Evolutionary conservation across 2,329 filamentous ascomycete species (phyloP).

Genomic region (Aspergillus novofumigatus): DNA sequence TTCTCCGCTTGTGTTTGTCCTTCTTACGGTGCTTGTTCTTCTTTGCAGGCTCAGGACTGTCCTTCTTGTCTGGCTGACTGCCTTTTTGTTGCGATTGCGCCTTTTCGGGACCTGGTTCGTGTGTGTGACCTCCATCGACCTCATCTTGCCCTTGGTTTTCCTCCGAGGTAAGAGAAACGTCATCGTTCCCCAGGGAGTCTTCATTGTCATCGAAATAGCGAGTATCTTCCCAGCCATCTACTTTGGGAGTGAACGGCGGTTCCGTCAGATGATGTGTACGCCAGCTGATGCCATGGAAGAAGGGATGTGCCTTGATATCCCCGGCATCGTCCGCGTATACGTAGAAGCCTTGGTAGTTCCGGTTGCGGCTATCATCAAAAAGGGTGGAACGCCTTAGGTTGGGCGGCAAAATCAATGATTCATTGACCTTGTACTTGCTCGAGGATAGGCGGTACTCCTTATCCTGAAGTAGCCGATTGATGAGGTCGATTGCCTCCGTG

Average conservation of each 20-base stretch:
- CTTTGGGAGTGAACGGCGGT: conserved; percentile 76
- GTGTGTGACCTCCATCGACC: conserved; percentile 2
- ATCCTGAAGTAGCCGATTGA: conserved; percentile 67
- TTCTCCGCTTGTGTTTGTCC: conserved; percentile 65
- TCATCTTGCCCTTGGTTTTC: conserved; percentile 6
- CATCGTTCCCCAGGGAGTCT: conserved; percentile 38
- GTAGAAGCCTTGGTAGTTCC: conserved; percentile 51
- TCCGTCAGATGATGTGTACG: conserved; percentile 63
- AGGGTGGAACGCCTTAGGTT: conserved; percentile 28
- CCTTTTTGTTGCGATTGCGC: background rate
- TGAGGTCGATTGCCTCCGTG: conserved; percentile 69
- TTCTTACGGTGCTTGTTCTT: conserved; percentile 4
- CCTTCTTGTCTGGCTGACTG: conserved; percentile 5
- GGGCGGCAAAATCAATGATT: conserved; percentile 40
- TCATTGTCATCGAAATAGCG: conserved; percentile 85
- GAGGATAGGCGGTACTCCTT: conserved; percentile 74
- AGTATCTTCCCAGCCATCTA: conserved; percentile 66
- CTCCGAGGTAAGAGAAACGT: conserved; percentile 12
- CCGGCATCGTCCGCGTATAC: conserved; percentile 81
- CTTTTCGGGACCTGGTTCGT: background rate
- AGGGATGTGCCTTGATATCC: conserved; percentile 84
- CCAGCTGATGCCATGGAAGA: conserved; percentile 80
- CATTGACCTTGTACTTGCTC: conserved; percentile 66
- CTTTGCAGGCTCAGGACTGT: conserved; percentile 18
- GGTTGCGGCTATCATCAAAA: conserved; percentile 29